Evolutionary conservation across 2,329 filamentous ascomycete genomes (phyloP).

Genomic region (Alternaria consortialis): DNA sequence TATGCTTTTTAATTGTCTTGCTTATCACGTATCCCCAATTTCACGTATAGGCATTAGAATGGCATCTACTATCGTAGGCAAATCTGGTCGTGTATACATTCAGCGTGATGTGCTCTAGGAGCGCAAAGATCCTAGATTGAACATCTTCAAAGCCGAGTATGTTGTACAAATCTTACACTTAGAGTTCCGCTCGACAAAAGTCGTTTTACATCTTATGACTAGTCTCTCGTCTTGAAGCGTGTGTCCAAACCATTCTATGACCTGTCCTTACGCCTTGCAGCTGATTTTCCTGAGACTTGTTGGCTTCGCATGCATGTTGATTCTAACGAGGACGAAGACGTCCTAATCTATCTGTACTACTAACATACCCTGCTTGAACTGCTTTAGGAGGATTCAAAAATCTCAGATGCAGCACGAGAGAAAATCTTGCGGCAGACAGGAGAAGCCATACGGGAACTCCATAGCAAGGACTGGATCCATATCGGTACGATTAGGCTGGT

Average conservation of each 20-base stretch:
- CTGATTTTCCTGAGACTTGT: slow-evolving; percentile 42
- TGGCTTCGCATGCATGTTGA: slow-evolving; percentile 51
- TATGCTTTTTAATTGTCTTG: slow-evolving; percentile 32
- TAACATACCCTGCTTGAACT: slow-evolving; percentile 45
- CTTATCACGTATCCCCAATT: slow-evolving; percentile 19
- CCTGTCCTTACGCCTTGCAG: slow-evolving; percentile 43
- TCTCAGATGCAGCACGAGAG: slow-evolving; percentile 40
- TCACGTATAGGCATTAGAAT: slow-evolving; percentile 41
- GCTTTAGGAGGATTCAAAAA: slow-evolving; percentile 42
- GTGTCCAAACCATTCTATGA: slow-evolving; percentile 45
- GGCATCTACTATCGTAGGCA: slow-evolving; percentile 46
- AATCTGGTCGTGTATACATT: slow-evolving; percentile 51
- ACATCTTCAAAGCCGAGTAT: slow-evolving; percentile 50
- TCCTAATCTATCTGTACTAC: slow-evolving; percentile 52
- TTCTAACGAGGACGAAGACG: slow-evolving; percentile 43
- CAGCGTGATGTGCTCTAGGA: slow-evolving; percentile 43
- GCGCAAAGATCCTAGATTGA: slow-evolving; percentile 35
- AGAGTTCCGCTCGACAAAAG: slow-evolving; percentile 9
- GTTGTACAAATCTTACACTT: slow-evolving; percentile 27
- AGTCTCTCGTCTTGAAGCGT: slow-evolving; percentile 48
- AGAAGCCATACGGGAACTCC: slow-evolving; percentile 51
- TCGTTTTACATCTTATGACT: slow-evolving; percentile 37
- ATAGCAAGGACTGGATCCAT: slow-evolving; percentile 50
- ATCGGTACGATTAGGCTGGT: slow-evolving; percentile 48
- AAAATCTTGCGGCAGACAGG: slow-evolving; percentile 46